Conservation (phyloP, 768 basidiomycete genomes). For the Albatrellus ellisii region DNA sequence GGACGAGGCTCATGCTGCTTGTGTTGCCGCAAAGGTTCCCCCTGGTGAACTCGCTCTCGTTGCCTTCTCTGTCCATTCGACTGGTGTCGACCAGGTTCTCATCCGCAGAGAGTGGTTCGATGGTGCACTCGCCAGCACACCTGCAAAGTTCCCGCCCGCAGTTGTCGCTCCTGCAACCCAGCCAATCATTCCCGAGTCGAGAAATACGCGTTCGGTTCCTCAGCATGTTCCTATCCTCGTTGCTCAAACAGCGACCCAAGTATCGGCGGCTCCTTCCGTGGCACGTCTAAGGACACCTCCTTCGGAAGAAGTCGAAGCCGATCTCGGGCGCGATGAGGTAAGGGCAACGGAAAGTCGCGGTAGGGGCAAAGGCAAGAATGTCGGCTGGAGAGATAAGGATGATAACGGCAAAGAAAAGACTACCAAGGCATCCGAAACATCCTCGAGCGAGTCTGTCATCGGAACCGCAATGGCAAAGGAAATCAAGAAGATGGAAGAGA, state of each 20-base stretch:
- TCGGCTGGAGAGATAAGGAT: slow-evolving; percentile 47
- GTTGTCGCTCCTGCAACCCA: slow-evolving; percentile 16
- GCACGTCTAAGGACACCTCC: slow-evolving; percentile 49
- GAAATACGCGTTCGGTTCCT: slow-evolving; percentile 12
- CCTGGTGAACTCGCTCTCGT: slow-evolving; percentile 71
- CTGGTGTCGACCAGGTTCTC: slow-evolving; percentile 81
- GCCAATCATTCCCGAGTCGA: slow-evolving; percentile 15
- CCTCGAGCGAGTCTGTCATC: slow-evolving; percentile 33
- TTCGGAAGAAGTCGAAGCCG: slow-evolving; percentile 62
- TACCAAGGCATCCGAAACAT: slow-evolving; percentile 22
- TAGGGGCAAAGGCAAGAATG: slow-evolving; percentile 43
- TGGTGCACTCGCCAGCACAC: slow-evolving; percentile 39
- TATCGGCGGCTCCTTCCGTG: slow-evolving; percentile 18
- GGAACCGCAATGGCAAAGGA: slow-evolving; percentile 55
- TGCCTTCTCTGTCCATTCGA: slow-evolving; percentile 80
- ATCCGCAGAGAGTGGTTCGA: slow-evolving; percentile 82
- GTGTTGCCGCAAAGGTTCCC: slow-evolving; percentile 66
- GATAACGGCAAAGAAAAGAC: slow-evolving; percentile 26
- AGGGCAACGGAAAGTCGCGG: slow-evolving; percentile 36
- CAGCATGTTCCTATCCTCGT: slow-evolving; percentile 9
- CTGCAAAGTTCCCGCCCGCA: slow-evolving; percentile 50
- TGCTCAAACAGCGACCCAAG: slow-evolving; percentile 11
- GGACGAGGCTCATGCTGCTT: slow-evolving; percentile 74
- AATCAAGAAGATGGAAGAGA: slow-evolving; percentile 77
- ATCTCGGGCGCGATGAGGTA: slow-evolving; percentile 45